Percentiles rank a stretch among this genome's conserved stretches.
These are phyloP conservation scores for Ceratobasidium theobromae DNA, from an alignment of 1,284 basidiomycete species.

Conservation along the genomic window DNA sequence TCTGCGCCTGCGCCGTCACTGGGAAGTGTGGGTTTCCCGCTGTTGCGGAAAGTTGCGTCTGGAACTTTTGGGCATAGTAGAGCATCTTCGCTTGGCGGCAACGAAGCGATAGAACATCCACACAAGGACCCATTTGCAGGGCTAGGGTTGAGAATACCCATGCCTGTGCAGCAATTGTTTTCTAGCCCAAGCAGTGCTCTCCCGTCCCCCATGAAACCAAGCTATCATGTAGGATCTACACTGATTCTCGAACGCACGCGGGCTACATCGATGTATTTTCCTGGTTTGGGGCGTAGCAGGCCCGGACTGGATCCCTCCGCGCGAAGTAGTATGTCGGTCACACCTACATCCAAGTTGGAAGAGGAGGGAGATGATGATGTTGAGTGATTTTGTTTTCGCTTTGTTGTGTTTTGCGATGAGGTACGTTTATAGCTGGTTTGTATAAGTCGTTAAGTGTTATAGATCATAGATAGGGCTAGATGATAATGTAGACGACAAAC, in stretches of 20 bases:
- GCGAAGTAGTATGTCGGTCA: not conserved
- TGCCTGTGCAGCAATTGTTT: conserved; percentile 48
- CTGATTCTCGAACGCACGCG: conserved; percentile 6
- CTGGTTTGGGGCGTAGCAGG: conserved; percentile 2
- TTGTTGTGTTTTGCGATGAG: not conserved
- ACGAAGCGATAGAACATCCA: conserved; percentile 54
- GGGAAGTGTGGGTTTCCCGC: not conserved
- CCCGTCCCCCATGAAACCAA: conserved; percentile 8
- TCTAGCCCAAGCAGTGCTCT: conserved; percentile 9
- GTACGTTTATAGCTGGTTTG: not conserved
- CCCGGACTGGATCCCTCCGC: conserved; percentile 12
- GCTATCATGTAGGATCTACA: not conserved
- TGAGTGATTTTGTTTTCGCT: conserved; percentile 3
- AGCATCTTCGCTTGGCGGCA: conserved; percentile 60
- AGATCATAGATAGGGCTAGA: no score
- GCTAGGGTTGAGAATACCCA: conserved; percentile 61
- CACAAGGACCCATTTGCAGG: conserved; percentile 53
- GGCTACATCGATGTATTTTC: conserved; percentile 16
- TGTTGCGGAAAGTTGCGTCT: conserved; percentile 41
- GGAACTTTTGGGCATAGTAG: conserved; percentile 47
- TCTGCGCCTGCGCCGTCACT: not conserved
- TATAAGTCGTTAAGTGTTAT: no score
- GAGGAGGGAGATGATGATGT: conserved; percentile 11
- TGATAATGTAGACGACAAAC: no score
- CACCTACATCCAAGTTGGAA: not conserved